Evolutionary conservation across 176 grass and related monocot genomes (phyloP).

Genomic region (Carex myosuroides): DNA sequence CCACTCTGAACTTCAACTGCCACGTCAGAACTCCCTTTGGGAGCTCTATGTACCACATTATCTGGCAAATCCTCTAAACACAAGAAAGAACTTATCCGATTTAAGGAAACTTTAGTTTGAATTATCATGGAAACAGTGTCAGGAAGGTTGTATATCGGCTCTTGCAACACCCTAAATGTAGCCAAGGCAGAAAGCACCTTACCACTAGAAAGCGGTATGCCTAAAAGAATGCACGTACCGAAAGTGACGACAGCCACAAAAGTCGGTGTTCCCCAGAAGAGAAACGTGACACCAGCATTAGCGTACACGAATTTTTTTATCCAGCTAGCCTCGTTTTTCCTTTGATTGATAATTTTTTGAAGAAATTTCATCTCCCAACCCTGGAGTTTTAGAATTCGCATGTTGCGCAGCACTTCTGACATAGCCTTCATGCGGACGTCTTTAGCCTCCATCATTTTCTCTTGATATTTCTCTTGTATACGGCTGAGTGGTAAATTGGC

Average conservation of each 20-base stretch:
- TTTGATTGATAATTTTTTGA: conserved; percentile 50
- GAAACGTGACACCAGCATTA: conserved; percentile 32
- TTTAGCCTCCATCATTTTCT: conserved; percentile 59
- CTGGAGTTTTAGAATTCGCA: conserved; percentile 84
- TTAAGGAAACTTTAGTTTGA: conserved; percentile 74
- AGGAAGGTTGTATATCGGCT: conserved; percentile 53
- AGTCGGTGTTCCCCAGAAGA: conserved; percentile 57
- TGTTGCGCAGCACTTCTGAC: conserved; percentile 68
- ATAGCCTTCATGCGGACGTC: conserved; percentile 64
- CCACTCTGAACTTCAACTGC: conserved; percentile 41
- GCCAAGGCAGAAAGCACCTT: conserved; percentile 67
- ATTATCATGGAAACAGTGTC: conserved; percentile 36
- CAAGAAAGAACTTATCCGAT: conserved; percentile 51
- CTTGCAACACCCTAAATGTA: conserved; percentile 61
- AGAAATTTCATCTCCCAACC: conserved; percentile 78
- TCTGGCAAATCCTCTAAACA: conserved; percentile 43
- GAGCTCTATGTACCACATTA: conserved; percentile 38
- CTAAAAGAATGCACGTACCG: conserved; percentile 45
- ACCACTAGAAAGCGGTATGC: conserved; percentile 57
- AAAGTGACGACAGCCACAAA: conserved; percentile 58
- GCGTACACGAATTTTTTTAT: conserved; percentile 48
- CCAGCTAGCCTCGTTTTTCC: conserved; percentile 57
- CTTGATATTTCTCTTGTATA: conserved; percentile 41
- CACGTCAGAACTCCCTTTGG: conserved; percentile 32
- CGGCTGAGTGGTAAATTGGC: conserved; percentile 45